Base-by-base conservation (phyloP, 2,329 filamentous ascomycete genomes). In the Apiospora koreana region DNA sequence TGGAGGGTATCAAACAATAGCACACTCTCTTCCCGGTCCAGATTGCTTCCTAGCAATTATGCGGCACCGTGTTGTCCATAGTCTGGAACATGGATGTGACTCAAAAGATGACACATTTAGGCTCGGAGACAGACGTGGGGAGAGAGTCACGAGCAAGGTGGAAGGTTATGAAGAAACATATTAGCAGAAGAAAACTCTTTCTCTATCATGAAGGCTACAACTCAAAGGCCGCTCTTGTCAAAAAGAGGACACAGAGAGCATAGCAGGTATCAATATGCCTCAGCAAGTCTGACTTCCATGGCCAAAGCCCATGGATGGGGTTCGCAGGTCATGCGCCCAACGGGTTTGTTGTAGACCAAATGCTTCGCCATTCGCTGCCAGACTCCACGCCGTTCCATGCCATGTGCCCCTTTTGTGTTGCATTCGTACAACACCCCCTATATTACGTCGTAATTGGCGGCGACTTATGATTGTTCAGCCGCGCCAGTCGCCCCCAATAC, bases 271-370 rank as follows among this genome's bases (percentile, higher is more conserved):
- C 54, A 62, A 62, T 62, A 38, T 62, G 54, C 54, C 54, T 28
- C 28, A 38, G 54, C 28, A 62, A 35, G 54, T 38, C 54, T 35
- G 54, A n/a, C 54, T 38, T 35, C 54, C 54, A 62, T 38, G 54
- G 54, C 54, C 54, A 62, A 38, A 38, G 31, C 54, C 54, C 54
- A 21, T 35, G 9, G 18, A 23, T 12, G 31, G 28, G 54, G 54
- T 16, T 43, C 23, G 31, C 31, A 62, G 54, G 54, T 23, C 54
- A 62, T 62, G 35, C 21, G 54, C 21, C 54, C 54, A 62, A 62
- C 54, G n/a, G n/a, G 12, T 48, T 35, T n/a, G 43, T 66, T 66
- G 41, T 68, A 38, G 45, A 54, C 66, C 66, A 41, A 68, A 68
- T 54, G 45, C 45, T 42, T 42, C 25, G 45, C 35, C 66, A 50